phyloP scores from a whole-genome alignment of 108 stramenopile genomes.

The Mayamaea pseudoterrestris region DNA sequence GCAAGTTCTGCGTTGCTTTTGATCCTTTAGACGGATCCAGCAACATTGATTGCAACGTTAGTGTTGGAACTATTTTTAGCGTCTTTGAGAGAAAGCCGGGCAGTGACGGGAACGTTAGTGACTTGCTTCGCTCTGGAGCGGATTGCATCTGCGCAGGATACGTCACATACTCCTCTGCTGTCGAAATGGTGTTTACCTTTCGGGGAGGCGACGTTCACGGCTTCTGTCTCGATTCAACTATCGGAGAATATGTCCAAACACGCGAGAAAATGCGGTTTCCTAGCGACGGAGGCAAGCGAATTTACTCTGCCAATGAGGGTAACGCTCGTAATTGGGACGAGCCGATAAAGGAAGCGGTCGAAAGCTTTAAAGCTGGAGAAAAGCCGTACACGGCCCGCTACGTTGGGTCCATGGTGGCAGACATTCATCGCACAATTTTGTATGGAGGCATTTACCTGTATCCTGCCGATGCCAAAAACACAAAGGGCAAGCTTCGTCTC shows the following conservation, averaged over 20 bases:
- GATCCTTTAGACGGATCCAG: constrained; percentile 97
- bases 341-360: constrained; percentile 85
- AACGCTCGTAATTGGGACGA: constrained; percentile 90
- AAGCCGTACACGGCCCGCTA: constrained; percentile 90
- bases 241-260: constrained; percentile 98
- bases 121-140: constrained; percentile 86
- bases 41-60: constrained; percentile 99
- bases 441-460: constrained; percentile 99
- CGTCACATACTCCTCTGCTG: constrained; percentile 83
- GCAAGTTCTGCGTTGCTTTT: constrained; percentile 96
- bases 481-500: constrained; percentile 92
- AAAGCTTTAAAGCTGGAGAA: constrained; percentile 72
- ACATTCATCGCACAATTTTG: constrained; percentile 97
- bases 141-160: constrained; percentile 93
- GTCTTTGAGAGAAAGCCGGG: constrained; percentile 85
- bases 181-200: constrained; percentile 92
- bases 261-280: constrained; percentile 85
- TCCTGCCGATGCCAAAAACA: constrained; percentile 90
- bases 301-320: constrained; percentile 97
- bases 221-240: constrained; percentile 96
- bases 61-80: constrained; percentile 95
- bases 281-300: constrained; percentile 80
- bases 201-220: constrained; percentile 79
- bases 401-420: constrained; percentile 98
- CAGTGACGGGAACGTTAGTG: constrained; percentile 62